Conservation (phyloP, 306 rosid species). For the Pueraria montana region DNA sequence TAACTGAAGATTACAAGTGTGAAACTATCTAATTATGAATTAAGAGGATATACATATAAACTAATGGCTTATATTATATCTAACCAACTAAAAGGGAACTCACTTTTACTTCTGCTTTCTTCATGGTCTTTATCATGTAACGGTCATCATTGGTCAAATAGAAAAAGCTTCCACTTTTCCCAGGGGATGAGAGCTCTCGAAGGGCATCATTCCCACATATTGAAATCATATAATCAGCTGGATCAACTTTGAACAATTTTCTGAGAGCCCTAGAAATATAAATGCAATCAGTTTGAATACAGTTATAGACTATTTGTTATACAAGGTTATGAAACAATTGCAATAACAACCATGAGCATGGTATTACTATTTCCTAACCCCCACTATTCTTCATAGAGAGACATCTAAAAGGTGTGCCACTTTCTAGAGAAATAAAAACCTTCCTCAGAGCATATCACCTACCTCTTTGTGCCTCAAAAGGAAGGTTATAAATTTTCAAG, state of each 20-base stretch:
- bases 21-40: slow-evolving; percentile 9
- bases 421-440: slow-evolving; percentile 21
- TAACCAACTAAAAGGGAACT: slow-evolving; percentile 47
- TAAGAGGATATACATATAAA: neutral
- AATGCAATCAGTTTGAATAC: slow-evolving; percentile 38
- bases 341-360: neutral
- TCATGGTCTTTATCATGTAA: slow-evolving; percentile 98
- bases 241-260: slow-evolving; percentile 92
- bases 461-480: slow-evolving; percentile 31
- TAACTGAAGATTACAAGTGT: neutral
- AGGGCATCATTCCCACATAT: slow-evolving; percentile 95
- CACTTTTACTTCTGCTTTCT: slow-evolving; percentile 95
- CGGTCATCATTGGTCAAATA: slow-evolving; percentile 92
- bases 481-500: slow-evolving; percentile 39
- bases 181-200: slow-evolving; percentile 95
- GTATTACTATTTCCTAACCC: neutral
- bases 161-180: slow-evolving; percentile 98
- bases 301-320: slow-evolving; percentile 17
- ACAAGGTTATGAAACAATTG: slow-evolving; percentile 2
- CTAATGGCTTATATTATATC: slow-evolving; percentile 18
- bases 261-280: slow-evolving; percentile 81
- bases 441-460: slow-evolving; percentile 17
- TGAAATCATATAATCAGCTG: slow-evolving; percentile 98
- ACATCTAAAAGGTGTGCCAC: neutral
- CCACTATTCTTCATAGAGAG: neutral